These are phyloP conservation scores for Usnea hakonensis DNA, from an alignment of 495 filamentous ascomycete genomes.

Conservation along the genomic window DNA sequence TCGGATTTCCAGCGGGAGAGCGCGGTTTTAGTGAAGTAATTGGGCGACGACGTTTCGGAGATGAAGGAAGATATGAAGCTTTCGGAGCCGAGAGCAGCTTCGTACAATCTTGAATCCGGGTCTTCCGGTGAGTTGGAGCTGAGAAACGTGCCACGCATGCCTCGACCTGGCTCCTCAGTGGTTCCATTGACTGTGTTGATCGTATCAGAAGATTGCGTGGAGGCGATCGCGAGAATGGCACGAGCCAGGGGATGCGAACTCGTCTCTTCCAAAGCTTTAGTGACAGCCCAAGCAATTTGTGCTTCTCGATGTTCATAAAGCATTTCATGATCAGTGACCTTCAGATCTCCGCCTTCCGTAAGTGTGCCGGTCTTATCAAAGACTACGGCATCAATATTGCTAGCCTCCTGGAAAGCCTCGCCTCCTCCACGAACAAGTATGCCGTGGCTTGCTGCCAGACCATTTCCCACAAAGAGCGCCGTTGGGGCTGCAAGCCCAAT, in stretches of 20 bases:
- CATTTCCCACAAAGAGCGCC: constrained; percentile 85
- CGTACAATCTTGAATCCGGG: constrained; percentile 33
- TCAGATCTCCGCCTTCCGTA: constrained; percentile 75
- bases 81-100: constrained; percentile 82
- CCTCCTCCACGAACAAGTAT: constrained; percentile 94
- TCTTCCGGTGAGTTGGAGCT: constrained; percentile 25
- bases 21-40: constrained; percentile 34
- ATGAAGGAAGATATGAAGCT: constrained; percentile 47
- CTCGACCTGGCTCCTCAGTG: constrained; percentile 73
- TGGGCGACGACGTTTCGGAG: constrained; percentile 23
- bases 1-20: constrained; percentile 60
- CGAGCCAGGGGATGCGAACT: constrained; percentile 84
- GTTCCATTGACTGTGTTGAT: constrained; percentile 36
- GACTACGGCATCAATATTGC: constrained; percentile 73
- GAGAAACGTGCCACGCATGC: constrained; percentile 63
- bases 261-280: constrained; percentile 66
- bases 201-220: constrained; percentile 27
- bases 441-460: constrained; percentile 77
- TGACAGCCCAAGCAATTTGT: constrained; percentile 42
- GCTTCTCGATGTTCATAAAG: constrained; percentile 36
- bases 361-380: constrained; percentile 97
- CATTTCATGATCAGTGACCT: constrained; percentile 63
- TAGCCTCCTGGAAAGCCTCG: constrained; percentile 92
- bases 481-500: constrained; percentile 89
- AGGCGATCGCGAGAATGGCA: constrained; percentile 66